phyloP scores from a whole-genome alignment of 768 basidiomycete genomes.

The Boletus insuetus region DNA sequence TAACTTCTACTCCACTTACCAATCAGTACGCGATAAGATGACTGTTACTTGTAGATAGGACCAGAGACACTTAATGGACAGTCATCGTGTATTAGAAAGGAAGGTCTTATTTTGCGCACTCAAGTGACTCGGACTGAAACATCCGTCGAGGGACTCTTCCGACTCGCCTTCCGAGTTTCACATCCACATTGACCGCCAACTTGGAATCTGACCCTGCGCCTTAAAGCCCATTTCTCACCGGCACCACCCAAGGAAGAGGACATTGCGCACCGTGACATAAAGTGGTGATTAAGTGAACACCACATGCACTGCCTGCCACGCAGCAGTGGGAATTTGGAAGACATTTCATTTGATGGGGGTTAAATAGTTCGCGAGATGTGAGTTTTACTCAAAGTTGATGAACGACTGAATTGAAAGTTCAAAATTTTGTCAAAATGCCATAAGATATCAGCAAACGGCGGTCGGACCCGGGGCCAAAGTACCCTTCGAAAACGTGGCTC shows the following conservation, averaged over 20 bases:
- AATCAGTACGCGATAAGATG: not conserved
- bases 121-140: too few species aligned
- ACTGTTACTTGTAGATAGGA: not conserved
- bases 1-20: not conserved
- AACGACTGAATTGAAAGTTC: not conserved
- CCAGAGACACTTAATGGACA: not conserved
- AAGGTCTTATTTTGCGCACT: too few species aligned
- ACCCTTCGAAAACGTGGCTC: not conserved
- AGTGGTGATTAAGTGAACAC: not conserved
- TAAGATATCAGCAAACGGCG: not conserved
- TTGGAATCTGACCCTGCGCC: not conserved
- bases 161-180: not conserved
- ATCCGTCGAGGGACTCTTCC: too few species aligned
- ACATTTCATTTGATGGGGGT: not conserved
- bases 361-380: not conserved
- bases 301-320: not conserved
- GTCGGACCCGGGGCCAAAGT: not conserved
- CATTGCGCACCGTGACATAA: slow-evolving; percentile 1
- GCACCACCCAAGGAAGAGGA: not conserved
- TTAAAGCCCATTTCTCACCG: not conserved
- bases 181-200: not conserved
- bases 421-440: too few species aligned
- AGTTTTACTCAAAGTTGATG: not conserved
- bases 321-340: slow-evolving; percentile 1
- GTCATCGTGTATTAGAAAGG: too few species aligned